Evolutionary conservation across 495 filamentous ascomycete species (phyloP).

Genomic region (Lophiostoma macrostomum): DNA sequence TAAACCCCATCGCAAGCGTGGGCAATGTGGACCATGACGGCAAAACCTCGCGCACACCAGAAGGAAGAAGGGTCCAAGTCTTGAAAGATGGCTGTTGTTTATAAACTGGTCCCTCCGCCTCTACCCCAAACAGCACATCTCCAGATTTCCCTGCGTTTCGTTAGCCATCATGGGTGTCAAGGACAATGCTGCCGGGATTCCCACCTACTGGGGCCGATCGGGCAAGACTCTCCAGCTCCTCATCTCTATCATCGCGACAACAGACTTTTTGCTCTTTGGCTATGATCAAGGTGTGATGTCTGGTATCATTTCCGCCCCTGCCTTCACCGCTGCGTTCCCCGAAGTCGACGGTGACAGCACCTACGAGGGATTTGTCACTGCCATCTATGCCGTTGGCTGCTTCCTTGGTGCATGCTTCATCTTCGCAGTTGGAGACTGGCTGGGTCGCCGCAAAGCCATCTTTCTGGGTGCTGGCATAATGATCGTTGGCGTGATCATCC

Average conservation of each 20-base stretch:
- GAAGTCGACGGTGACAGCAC: constrained; percentile 62
- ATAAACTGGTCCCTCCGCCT: no score
- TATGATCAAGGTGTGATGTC: constrained; percentile 65
- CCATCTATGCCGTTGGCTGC: constrained; percentile 81
- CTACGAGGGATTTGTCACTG: constrained; percentile 78
- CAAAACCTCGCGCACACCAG: no score
- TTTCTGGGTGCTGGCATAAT: constrained; percentile 65
- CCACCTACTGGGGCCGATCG: constrained; percentile 25
- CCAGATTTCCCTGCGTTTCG: no score
- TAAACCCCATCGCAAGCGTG: no score
- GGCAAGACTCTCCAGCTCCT: constrained; percentile 22
- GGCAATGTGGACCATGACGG: no score
- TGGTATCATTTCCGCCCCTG: constrained; percentile 71
- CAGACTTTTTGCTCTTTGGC: constrained; percentile 34
- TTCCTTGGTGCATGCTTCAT: constrained; percentile 70
- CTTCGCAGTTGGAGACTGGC: constrained; percentile 61
- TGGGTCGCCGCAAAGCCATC: constrained; percentile 57
- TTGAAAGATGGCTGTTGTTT: no score
- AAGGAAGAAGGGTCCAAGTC: no score
- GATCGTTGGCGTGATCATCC: constrained; percentile 71
- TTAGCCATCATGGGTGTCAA: no score
- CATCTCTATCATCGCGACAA: constrained; percentile 30
- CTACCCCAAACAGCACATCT: no score
- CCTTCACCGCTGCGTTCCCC: constrained; percentile 68
- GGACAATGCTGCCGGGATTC: constrained; percentile 6